Percentiles rank a stretch among this genome's conserved stretches.
phyloP scores from a whole-genome alignment of 768 basidiomycete species.

The Suillus weaverae region DNA sequence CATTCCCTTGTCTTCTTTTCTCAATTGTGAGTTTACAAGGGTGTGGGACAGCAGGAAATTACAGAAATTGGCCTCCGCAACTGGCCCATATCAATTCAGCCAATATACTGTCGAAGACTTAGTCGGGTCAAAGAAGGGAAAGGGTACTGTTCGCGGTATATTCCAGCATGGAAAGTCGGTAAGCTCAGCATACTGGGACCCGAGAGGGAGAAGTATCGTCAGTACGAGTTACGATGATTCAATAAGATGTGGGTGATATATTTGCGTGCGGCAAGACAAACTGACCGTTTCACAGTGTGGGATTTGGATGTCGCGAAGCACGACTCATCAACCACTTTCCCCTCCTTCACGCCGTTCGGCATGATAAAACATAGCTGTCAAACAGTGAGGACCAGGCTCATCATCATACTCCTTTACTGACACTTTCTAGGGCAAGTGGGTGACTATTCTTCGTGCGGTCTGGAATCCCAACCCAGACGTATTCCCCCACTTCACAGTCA shows the following conservation, averaged over 20 bases:
- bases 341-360: constrained; percentile 62
- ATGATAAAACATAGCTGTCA: constrained; percentile 75
- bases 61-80: constrained; percentile 32
- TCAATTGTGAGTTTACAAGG: constrained; percentile 36
- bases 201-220: constrained; percentile 73
- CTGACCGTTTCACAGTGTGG: constrained; percentile 59
- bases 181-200: constrained; percentile 86
- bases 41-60: constrained; percentile 82
- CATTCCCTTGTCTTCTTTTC: background rate
- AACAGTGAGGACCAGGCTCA: constrained; percentile 50
- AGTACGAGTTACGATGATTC: constrained; percentile 86
- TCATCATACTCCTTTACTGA: background rate
- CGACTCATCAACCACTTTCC: constrained; percentile 48
- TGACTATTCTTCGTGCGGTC: constrained; percentile 73
- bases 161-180: constrained; percentile 74
- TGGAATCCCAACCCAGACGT: constrained; percentile 79
- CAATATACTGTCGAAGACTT: constrained; percentile 49
- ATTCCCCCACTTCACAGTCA: constrained; percentile 82
- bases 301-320: constrained; percentile 58
- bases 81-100: constrained; percentile 32
- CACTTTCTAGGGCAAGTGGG: constrained; percentile 68
- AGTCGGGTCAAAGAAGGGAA: constrained; percentile 50
- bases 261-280: background rate
- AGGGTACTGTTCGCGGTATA: constrained; percentile 58
- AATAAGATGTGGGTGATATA: constrained; percentile 55